These are phyloP conservation scores for Barnettozyma siamensis DNA, from an alignment of 805 yeast genomes.

Conservation along the genomic window DNA sequence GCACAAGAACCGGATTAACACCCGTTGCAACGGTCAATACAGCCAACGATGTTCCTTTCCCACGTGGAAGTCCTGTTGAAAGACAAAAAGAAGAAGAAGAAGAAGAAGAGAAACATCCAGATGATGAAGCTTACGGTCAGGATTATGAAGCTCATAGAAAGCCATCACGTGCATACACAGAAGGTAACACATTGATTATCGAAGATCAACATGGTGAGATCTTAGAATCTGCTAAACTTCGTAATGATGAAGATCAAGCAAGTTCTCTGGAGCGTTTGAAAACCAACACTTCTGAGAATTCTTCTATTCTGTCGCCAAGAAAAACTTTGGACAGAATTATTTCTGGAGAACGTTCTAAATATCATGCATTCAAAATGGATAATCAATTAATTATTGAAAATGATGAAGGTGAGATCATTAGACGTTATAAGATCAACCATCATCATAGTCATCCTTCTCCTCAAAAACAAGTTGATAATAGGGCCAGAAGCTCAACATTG, in stretches of 20 bases:
- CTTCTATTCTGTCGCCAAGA: conserved; percentile 17
- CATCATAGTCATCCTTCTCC: conserved; percentile 27
- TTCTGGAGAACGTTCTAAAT: conserved; percentile 20
- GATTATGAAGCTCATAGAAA: conserved; percentile 24
- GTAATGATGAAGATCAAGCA: conserved; percentile 11
- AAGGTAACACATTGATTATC: conserved; percentile 63
- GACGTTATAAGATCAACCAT: conserved; percentile 71
- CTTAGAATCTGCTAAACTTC: conserved; percentile 46
- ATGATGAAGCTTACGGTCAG: conserved; percentile 7
- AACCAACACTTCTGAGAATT: conserved; percentile 18
- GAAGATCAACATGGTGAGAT: conserved; percentile 87
- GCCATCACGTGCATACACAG: conserved; percentile 49
- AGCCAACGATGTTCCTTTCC: conserved; percentile 10
- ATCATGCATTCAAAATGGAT: conserved; percentile 73
- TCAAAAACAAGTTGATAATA: neutral
- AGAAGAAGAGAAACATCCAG: conserved; percentile 4
- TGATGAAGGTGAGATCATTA: conserved; percentile 84
- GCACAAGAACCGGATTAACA: conserved; percentile 16
- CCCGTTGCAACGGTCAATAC: conserved; percentile 18
- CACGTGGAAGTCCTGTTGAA: conserved; percentile 5
- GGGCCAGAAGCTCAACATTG: conserved; percentile 34
- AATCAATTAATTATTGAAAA: conserved; percentile 79
- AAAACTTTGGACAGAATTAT: conserved; percentile 9
- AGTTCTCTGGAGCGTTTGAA: conserved; percentile 4
- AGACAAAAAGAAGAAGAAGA: conserved; percentile 8